Base-by-base conservation (phyloP, 1,284 basidiomycete genomes). In the Bondarzewia mesenterica region DNA sequence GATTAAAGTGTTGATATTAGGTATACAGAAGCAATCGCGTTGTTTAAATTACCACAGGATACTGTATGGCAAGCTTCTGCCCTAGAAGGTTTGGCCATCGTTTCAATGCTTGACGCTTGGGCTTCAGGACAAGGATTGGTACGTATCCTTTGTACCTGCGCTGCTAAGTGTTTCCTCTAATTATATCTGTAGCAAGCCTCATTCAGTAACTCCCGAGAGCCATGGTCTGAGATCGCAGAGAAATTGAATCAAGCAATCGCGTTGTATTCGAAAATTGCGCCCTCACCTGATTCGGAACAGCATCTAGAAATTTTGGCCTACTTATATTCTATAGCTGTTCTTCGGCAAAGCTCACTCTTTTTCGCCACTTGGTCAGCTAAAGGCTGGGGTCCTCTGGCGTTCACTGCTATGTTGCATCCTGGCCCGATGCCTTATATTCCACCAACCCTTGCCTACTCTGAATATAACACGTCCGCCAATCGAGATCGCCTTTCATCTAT, bases 1-100 rank as follows among this genome's bases (percentile, higher is more conserved):
- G 50, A 55, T 54, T 55, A 36, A 54, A 51, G 29, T 42, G 29
- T 46, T 41, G 42, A 46, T 50, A 52, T 27, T 59, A 92, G 90
- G 80, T 96, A 92, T 65, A 79, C 80, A 48, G 92, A 96, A 66
- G 86, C 91, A 5, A 67, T 89, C 7, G 75, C 77, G 39, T 62
- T 87, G 22, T 82, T 89, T 55, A 88, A 85, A 60, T 71, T 72
- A 1, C 76, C 81, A 5, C 77, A 80, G 39, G 93, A 97, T 63
- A 66, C 77, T 16, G 72, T 86, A 18, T 97, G 93, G 93, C 85
- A 93, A 61, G 93, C 88, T 0, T 81, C 86, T 16, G 82, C 84
- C 0, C 70, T 91, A 39, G 93, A 97, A 67, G 89, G 90, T 2
- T 66, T 92, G 53, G 87, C 85, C 1, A 86, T 83, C 2, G 73